These are phyloP conservation scores for Phoenix dactylifera DNA, from an alignment of 176 grass and related monocot species.

Conservation along the genomic window DNA sequence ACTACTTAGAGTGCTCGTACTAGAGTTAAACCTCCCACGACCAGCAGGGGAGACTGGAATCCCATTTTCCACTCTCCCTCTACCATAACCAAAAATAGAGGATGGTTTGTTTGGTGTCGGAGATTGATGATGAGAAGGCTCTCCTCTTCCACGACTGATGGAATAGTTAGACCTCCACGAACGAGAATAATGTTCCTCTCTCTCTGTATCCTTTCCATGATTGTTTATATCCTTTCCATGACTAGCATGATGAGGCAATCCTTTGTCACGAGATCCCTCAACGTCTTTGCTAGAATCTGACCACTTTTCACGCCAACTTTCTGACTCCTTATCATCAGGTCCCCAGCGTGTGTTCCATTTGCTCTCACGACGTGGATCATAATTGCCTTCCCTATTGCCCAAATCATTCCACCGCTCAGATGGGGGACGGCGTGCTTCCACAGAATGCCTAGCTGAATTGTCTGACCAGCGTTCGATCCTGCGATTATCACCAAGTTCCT, in stretches of 20 bases:
- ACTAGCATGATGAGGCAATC: constrained; percentile 24
- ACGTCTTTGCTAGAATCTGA: constrained; percentile 55
- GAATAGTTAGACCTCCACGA: constrained; percentile 82
- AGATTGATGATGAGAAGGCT: constrained; percentile 39
- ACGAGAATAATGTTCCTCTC: constrained; percentile 56
- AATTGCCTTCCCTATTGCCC: constrained; percentile 53
- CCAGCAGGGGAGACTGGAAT: constrained; percentile 36
- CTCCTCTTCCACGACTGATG: constrained; percentile 55
- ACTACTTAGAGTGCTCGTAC: constrained; percentile 26
- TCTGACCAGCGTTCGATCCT: constrained; percentile 63
- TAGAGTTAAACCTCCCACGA: constrained; percentile 62
- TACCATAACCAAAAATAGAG: constrained; percentile 54
- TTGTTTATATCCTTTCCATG: constrained; percentile 51
- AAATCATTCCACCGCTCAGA: constrained; percentile 55
- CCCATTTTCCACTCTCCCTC: constrained; percentile 52
- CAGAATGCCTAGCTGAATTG: constrained; percentile 40
- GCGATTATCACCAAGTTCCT: constrained; percentile 55
- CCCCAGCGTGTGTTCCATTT: constrained; percentile 87
- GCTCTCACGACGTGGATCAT: constrained; percentile 65
- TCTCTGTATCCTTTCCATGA: constrained; percentile 70
- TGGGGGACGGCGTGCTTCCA: constrained; percentile 45
- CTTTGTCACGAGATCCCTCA: constrained; percentile 48
- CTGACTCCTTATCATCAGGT: constrained; percentile 71
- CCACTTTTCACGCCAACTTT: constrained; percentile 60
- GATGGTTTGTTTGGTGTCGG: constrained; percentile 35